These are phyloP conservation scores for Penicillium expansum DNA, from an alignment of 2,329 filamentous ascomycete genomes.

Conservation along the genomic window DNA sequence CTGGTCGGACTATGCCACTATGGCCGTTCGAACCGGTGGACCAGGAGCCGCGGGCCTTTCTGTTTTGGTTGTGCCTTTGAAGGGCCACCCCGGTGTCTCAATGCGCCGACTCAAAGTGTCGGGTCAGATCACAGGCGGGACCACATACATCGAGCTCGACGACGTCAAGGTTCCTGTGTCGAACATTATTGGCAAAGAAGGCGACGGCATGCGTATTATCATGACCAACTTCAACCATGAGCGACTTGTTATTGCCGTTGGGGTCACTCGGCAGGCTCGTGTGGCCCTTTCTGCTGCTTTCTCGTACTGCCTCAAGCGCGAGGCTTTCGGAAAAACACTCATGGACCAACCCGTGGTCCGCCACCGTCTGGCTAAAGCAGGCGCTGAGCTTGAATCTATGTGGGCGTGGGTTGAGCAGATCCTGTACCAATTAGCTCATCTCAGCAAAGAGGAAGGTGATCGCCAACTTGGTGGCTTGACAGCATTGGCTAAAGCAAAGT, in stretches of 20 bases:
- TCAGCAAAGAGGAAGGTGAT: slow-evolving; percentile 50
- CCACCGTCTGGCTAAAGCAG: slow-evolving; percentile 68
- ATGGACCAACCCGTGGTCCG: slow-evolving; percentile 74
- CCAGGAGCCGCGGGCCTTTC: slow-evolving; percentile 62
- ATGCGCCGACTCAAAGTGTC: slow-evolving; percentile 67
- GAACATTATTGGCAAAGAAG: slow-evolving; percentile 69
- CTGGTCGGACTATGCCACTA: slow-evolving; percentile 65
- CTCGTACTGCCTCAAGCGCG: slow-evolving; percentile 62
- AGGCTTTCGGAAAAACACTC: slow-evolving; percentile 66
- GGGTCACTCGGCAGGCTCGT: slow-evolving; percentile 60
- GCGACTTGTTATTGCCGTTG: slow-evolving; percentile 64
- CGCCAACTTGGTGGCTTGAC: slow-evolving; percentile 66
- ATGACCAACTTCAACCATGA: slow-evolving; percentile 83
- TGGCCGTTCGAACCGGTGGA: slow-evolving; percentile 72
- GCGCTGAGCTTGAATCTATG: slow-evolving; percentile 65
- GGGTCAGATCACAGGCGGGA: slow-evolving; percentile 64
- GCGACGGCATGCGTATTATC: slow-evolving; percentile 69
- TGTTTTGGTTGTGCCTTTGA: slow-evolving; percentile 68
- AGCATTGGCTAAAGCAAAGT: slow-evolving; percentile 69
- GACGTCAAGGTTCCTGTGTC: slow-evolving; percentile 69
- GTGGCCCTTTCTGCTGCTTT: slow-evolving; percentile 61
- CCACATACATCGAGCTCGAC: slow-evolving; percentile 73
- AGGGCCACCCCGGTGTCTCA: slow-evolving; percentile 62
- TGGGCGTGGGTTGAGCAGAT: slow-evolving; percentile 73
- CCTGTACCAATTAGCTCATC: slow-evolving; percentile 63